Evolutionary conservation across 2,329 filamentous ascomycete species (phyloP).

Genomic region (Aspergillus glaucus): DNA sequence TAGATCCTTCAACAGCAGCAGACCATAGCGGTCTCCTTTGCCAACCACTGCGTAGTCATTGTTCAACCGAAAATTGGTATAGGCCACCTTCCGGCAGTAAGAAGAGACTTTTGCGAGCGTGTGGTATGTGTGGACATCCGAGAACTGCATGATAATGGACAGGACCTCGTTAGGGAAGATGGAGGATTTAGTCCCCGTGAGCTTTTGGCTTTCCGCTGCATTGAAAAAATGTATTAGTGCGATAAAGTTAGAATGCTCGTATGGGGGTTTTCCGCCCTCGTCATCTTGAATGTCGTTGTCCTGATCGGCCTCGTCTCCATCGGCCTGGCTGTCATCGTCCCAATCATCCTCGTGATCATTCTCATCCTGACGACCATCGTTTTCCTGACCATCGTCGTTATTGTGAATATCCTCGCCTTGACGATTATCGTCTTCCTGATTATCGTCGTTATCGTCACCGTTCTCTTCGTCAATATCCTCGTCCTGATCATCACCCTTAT

Average conservation of each 20-base stretch:
- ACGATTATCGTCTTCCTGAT: background rate
- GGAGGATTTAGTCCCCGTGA: constrained; percentile 4
- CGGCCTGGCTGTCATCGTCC: background rate
- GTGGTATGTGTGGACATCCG: constrained; percentile 10
- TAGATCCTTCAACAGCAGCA: constrained; percentile 7
- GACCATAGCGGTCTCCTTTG: background rate
- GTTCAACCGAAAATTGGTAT: constrained; percentile 8
- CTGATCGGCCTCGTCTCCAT: too few species aligned
- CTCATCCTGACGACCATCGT: background rate
- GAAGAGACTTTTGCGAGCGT: constrained; percentile 7
- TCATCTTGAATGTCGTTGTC: background rate
- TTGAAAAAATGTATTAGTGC: constrained; percentile 10
- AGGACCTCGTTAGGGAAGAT: constrained; percentile 13
- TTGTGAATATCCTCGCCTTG: background rate
- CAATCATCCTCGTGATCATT: background rate
- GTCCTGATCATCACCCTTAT: background rate
- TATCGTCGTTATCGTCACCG: background rate
- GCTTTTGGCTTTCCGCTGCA: constrained; percentile 1
- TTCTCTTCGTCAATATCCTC: background rate
- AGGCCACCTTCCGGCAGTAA: constrained; percentile 6
- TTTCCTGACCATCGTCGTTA: background rate
- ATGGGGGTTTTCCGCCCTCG: background rate
- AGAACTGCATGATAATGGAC: constrained; percentile 9
- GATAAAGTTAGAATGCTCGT: background rate
- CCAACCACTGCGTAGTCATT: constrained; percentile 10